Evolutionary conservation across 306 rosid species (phyloP).

Genomic region (Prinsepia uniflora): DNA sequence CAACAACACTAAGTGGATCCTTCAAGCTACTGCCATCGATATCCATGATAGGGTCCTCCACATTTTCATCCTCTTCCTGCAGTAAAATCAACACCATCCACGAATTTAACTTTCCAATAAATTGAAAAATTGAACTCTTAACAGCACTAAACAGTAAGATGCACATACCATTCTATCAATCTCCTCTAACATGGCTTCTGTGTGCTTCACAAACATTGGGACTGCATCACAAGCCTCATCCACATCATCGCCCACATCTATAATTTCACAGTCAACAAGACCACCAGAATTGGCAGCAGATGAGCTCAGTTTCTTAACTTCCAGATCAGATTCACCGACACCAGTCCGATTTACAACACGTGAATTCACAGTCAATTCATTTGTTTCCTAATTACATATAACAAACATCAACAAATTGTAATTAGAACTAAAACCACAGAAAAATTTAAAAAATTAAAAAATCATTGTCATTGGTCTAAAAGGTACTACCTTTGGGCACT

Average conservation of each 20-base stretch:
- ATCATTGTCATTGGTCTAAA: neutral
- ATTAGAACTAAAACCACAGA: neutral
- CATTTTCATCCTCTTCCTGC: constrained; percentile 49
- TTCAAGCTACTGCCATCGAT: constrained; percentile 36
- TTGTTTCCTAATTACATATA: constrained; percentile 7
- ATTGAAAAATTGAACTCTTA: neutral
- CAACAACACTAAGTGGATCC: constrained; percentile 44
- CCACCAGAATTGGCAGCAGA: constrained; percentile 25
- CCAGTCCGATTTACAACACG: constrained; percentile 1
- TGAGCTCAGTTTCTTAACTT: constrained; percentile 19
- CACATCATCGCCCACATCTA: constrained; percentile 37
- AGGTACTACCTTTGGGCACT: constrained; percentile 28
- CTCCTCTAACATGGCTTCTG: constrained; percentile 58
- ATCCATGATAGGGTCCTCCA: constrained; percentile 38
- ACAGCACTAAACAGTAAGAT: neutral
- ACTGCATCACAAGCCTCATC: constrained; percentile 23
- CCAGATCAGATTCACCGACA: constrained; percentile 11
- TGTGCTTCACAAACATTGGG: constrained; percentile 60
- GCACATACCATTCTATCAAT: constrained; percentile 48
- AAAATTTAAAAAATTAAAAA: neutral
- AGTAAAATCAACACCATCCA: neutral
- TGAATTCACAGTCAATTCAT: neutral
- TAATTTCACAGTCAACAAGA: constrained; percentile 28
- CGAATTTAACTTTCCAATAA: neutral
- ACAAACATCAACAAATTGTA: neutral